A percentile compares a stretch with the other conserved stretches of the same genome.
Evolutionary conservation across 805 yeast species (phyloP).

Genomic region (Hanseniaspora pseudoguilliermondii): DNA sequence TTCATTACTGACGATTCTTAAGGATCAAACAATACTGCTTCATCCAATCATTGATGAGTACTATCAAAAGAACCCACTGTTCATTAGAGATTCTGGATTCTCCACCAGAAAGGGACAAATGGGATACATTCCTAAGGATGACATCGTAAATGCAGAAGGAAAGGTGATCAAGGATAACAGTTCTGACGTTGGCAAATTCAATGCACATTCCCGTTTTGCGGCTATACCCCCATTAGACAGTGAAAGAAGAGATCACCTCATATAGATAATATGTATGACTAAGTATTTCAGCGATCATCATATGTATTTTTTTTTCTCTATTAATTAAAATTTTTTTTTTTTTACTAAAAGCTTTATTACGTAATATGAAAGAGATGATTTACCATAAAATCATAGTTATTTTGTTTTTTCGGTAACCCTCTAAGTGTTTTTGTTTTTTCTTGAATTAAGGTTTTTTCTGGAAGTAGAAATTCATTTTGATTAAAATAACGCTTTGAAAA

Average conservation of each 20-base stretch:
- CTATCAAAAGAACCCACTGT: slow-evolving; percentile 58
- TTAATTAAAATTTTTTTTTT: no score
- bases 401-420: no score
- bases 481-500: no score
- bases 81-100: slow-evolving; percentile 59
- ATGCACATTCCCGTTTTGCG: slow-evolving; percentile 25
- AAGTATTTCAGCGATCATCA: no score
- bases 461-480: no score
- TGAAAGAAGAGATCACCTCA: slow-evolving; percentile 40
- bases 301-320: no score
- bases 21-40: slow-evolving; percentile 71
- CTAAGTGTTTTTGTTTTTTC: no score
- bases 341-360: no score
- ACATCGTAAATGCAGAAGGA: background rate
- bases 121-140: slow-evolving; percentile 62
- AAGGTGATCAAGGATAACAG: background rate
- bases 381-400: no score
- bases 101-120: slow-evolving; percentile 88
- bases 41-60: slow-evolving; percentile 89
- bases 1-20: slow-evolving; percentile 58
- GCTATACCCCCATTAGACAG: slow-evolving; percentile 64
- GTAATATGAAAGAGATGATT: no score
- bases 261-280: background rate
- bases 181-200: background rate
- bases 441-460: no score